phyloP scores from a whole-genome alignment of 1,284 basidiomycete species.

The Trametes hirsuta region DNA sequence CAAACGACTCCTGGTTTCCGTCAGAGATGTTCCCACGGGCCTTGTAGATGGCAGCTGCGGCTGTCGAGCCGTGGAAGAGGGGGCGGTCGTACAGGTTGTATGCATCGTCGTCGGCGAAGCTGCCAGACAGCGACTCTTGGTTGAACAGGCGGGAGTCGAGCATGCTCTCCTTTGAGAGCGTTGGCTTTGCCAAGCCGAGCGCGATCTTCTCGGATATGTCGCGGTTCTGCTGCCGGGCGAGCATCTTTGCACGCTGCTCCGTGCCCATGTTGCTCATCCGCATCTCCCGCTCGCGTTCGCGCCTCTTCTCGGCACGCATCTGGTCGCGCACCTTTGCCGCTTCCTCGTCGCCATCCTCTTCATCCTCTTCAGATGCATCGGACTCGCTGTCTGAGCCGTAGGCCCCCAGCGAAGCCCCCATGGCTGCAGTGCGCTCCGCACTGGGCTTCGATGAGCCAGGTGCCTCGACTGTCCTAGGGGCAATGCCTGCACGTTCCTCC shows the following conservation, averaged over 20 bases:
- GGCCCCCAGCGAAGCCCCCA: slow-evolving; percentile 80
- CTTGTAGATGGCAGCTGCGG: slow-evolving; percentile 97
- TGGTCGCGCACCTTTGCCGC: slow-evolving; percentile 86
- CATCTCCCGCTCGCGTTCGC: slow-evolving; percentile 96
- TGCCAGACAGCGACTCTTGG: slow-evolving; percentile 82
- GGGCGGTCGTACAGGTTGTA: slow-evolving; percentile 96
- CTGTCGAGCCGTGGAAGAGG: slow-evolving; percentile 93
- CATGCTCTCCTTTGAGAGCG: slow-evolving; percentile 94
- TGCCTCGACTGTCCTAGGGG: slow-evolving; percentile 38
- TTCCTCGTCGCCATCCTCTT: slow-evolving; percentile 91
- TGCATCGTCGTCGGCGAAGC: slow-evolving; percentile 90
- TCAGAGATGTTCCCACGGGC: slow-evolving; percentile 84
- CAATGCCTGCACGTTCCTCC: slow-evolving; percentile 88
- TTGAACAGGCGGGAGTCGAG: slow-evolving; percentile 98
- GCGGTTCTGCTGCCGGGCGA: slow-evolving; percentile 95
- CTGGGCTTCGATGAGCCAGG: slow-evolving; percentile 47
- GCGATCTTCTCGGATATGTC: slow-evolving; percentile 99
- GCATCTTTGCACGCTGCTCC: slow-evolving; percentile 93
- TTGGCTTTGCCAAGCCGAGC: slow-evolving; percentile 95
- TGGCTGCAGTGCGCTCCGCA: slow-evolving; percentile 60
- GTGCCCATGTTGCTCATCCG: slow-evolving; percentile 99
- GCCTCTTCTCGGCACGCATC: slow-evolving; percentile 90
- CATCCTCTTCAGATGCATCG: slow-evolving; percentile 54
- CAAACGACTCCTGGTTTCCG: slow-evolving; percentile 88
- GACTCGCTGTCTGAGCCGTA: slow-evolving; percentile 81